phyloP scores from a whole-genome alignment of 768 basidiomycete genomes.

The Suillus lakei region DNA sequence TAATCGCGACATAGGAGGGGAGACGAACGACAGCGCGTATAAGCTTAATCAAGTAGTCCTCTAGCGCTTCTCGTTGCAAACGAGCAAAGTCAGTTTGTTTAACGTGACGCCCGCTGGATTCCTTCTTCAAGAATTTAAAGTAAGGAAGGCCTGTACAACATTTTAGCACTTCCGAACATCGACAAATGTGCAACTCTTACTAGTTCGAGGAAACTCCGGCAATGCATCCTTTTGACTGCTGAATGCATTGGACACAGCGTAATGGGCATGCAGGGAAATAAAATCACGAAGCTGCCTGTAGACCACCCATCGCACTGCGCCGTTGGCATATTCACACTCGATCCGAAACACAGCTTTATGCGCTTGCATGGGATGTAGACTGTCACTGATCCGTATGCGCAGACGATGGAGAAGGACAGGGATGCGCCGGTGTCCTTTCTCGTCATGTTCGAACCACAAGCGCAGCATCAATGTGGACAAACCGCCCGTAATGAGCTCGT shows the following conservation, averaged over 20 bases:
- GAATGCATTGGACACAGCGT: slow-evolving; percentile 82
- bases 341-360: slow-evolving; percentile 86
- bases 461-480: slow-evolving; percentile 79
- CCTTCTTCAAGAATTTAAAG: slow-evolving; percentile 81
- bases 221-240: slow-evolving; percentile 73
- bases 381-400: slow-evolving; percentile 85
- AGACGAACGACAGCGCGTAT: slow-evolving; percentile 84
- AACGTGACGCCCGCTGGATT: slow-evolving; percentile 54
- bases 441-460: slow-evolving; percentile 88
- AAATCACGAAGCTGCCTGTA: slow-evolving; percentile 95
- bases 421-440: slow-evolving; percentile 81
- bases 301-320: slow-evolving; percentile 91
- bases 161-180: slow-evolving; percentile 2
- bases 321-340: slow-evolving; percentile 96
- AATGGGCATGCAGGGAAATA: slow-evolving; percentile 86
- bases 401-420: slow-evolving; percentile 80
- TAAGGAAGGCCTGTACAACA: slow-evolving; percentile 74
- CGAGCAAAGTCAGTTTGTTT: slow-evolving; percentile 79
- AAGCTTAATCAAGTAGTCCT: slow-evolving; percentile 86
- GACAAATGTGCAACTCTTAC: slow-evolving; percentile 39
- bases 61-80: slow-evolving; percentile 79
- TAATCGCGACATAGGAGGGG: slow-evolving; percentile 7
- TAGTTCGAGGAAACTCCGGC: slow-evolving; percentile 91
- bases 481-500: slow-evolving; percentile 82
- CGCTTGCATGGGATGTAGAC: slow-evolving; percentile 77